Base-by-base conservation (phyloP, 1,139 yeast genomes). In the Meyerozyma smithsonii region DNA sequence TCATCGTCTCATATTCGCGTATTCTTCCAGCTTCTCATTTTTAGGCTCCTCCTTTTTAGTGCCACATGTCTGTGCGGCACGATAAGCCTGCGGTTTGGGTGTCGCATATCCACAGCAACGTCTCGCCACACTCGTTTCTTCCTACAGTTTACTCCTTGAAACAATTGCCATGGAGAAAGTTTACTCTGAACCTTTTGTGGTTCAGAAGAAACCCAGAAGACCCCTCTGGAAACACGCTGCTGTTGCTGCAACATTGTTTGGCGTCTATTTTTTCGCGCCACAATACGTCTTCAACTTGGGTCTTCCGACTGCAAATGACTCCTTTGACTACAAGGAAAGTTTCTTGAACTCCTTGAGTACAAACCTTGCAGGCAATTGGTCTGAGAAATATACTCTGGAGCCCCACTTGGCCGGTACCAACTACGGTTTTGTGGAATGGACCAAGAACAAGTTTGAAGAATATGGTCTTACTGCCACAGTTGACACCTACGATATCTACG, bases 351-450 rank as follows among this genome's bases (percentile, higher is more conserved):
- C 75, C 1, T 58, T 78, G 36, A 61, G 66, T 28, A 59, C 67
- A n/a, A 79, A 79, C 50, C 55, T 61, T 21, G 82, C 83, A 2
- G 62, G 69, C 0, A 62, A 75, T 39, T 78, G 84, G 84, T 64
- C 76, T 3, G 50, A 68, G 42, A 65, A 59, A 25, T 84, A 81
- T 52, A 79, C 88, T 4, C 53, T 70, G 11, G 77, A 72, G 38
- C 76, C 84, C 2, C 95, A 85, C 55, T 64, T 85, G 43, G 88
- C 92, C 1, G 95, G 95, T 8, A 75, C 81, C 30, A 81, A 81
- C 52, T 61, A 65, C 40, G 78, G 66, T 10, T 64, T 84, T 44
- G 92, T 79, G 14, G 68, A 83, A 39, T 86, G 83, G 75, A 84
- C 94, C 7, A 64, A 66, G 33, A 62, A 64, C 5, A 79, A 80